Percentiles rank a stretch among this genome's conserved stretches.
Conservation (phyloP, 768 basidiomycete genomes). For the Trametes maxima region DNA sequence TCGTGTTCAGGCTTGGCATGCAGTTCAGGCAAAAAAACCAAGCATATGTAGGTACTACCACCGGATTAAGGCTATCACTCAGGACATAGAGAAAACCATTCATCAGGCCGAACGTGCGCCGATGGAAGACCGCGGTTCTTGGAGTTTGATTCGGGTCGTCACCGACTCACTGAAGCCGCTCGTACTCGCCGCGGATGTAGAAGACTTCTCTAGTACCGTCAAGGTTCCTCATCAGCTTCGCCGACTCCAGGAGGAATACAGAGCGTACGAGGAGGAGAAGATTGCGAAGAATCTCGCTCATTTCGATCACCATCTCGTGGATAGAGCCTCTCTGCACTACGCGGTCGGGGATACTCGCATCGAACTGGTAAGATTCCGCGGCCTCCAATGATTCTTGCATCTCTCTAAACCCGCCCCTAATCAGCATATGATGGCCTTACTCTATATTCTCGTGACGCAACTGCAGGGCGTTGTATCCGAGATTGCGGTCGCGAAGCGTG, state of each 20-base stretch:
- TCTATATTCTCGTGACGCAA: slow-evolving; percentile 2
- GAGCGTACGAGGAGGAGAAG: background rate
- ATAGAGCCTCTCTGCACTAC: background rate
- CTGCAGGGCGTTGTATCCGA: background rate
- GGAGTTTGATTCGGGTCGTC: background rate
- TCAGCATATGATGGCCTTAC: slow-evolving; percentile 15
- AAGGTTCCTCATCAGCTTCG: slow-evolving; percentile 8
- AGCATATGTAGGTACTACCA: slow-evolving; percentile 6
- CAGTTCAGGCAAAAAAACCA: too few species aligned
- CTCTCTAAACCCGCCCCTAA: background rate
- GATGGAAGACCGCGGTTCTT: background rate
- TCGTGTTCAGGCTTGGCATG: too few species aligned
- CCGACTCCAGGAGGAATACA: slow-evolving; percentile 14
- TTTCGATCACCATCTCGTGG: slow-evolving; percentile 3
- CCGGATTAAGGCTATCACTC: background rate
- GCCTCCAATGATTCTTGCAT: background rate
- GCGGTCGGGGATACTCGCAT: slow-evolving; percentile 3
- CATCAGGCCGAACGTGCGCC: background rate
- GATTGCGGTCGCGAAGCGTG: background rate
- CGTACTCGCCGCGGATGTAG: slow-evolving; percentile 11
- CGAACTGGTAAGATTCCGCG: slow-evolving; percentile 7
- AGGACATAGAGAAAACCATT: background rate
- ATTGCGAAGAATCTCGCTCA: slow-evolving; percentile 2
- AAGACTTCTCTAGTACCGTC: slow-evolving; percentile 4
- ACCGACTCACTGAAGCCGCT: slow-evolving; percentile 2